Base-by-base conservation (phyloP, 495 filamentous ascomycete genomes). In the Aspergillus sclerotiicarbonarius region DNA sequence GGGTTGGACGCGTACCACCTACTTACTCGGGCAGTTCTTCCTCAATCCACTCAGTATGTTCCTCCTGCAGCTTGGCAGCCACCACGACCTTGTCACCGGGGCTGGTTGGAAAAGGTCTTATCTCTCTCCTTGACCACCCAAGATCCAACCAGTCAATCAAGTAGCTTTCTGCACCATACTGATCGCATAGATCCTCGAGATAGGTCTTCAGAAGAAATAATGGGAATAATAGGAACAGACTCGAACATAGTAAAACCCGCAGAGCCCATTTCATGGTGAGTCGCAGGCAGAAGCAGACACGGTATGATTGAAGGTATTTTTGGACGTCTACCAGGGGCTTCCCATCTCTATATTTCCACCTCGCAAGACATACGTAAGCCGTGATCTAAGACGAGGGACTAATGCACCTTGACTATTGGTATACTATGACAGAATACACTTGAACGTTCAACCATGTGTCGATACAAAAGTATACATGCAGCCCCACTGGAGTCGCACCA, bases 41-140 rank as follows among this genome's bases (percentile, higher is more conserved):
- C 25, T 78, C 64, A 6, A 87, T 81, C 88, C 88, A 90, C 1
- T 73, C 65, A 15, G 82, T 80, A 60, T 83, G 68, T 54, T 89
- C 86, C 15, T 77, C 70, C 50, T 75, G 76, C 30, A 83, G 67
- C 32, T 76, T 80, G 2, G 87, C 82, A 59, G 90, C 76, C 6
- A 91, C 83, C 47, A 91, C 73, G 10, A 76, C 71, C 48, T 76
- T 79, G 50, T 80, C 71, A 5, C 66, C 66, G 49, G 46, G 31
- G 64, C 25, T 25, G 25, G 39, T 66, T 46, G 41, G 37, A 10
- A 54, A 7, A 1, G 16, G 15, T 7, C 62, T 51, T 29, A 35
- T 58, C 43, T 60, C 60, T 25, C 56, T 29, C 8, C 37, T 25
- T 9, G 58, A 32, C 8, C 49, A 54, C 25, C 67, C 62, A 52